These are phyloP conservation scores for Fibroporia radiculosa DNA, from an alignment of 768 basidiomycete species.

Conservation along the genomic window DNA sequence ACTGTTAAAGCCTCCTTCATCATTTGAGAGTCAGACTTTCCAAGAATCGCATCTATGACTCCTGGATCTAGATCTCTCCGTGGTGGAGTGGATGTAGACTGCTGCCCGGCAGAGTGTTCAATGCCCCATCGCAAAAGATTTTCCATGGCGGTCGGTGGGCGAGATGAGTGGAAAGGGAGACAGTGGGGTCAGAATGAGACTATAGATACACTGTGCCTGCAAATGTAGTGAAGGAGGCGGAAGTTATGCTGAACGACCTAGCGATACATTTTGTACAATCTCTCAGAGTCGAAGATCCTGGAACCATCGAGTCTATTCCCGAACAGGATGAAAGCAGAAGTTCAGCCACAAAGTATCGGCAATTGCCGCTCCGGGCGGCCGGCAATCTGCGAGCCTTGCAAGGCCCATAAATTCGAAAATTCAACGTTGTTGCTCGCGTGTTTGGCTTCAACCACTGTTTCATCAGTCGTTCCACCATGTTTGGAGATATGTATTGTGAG, in stretches of 20 bases:
- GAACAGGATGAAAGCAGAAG: background rate
- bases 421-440: background rate
- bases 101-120: constrained; percentile 48
- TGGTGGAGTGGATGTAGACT: constrained; percentile 23
- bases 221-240: background rate
- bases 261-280: background rate
- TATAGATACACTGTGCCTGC: too few relatives aligned
- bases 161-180: background rate
- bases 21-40: constrained; percentile 70
- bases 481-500: constrained; percentile 4
- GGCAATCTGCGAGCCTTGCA: too few relatives aligned
- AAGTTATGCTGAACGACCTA: background rate
- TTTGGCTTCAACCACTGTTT: constrained; percentile 3
- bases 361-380: constrained; percentile 6
- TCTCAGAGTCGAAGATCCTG: constrained; percentile 5
- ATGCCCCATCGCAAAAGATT: constrained; percentile 78
- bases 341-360: constrained; percentile 12
- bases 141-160: constrained; percentile 40
- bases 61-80: constrained; percentile 63
- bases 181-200: constrained; percentile 2
- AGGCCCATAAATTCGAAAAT: background rate
- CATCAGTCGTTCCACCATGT: constrained; percentile 2
- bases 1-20: constrained; percentile 76
- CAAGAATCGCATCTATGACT: constrained; percentile 81
- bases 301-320: constrained; percentile 2